These are phyloP conservation scores for Rutidosis leptorrhynchoides DNA, from an alignment of 129 eudicot genomes.

Conservation along the genomic window DNA sequence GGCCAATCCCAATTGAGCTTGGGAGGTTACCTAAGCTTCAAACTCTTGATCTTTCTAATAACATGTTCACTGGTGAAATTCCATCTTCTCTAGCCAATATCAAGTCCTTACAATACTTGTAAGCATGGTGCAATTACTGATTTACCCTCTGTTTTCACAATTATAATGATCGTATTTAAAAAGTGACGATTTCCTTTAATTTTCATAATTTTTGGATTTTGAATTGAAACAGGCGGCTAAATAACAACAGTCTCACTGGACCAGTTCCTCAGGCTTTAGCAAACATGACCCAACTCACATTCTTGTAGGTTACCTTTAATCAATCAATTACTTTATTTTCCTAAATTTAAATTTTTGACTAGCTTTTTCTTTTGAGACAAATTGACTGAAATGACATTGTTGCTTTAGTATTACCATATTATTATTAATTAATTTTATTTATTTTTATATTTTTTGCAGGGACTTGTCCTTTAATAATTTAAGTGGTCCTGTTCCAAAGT, in stretches of 20 bases:
- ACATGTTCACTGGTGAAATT: constrained; percentile 60
- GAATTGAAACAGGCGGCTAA: constrained; percentile 67
- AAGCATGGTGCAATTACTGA: constrained; percentile 31
- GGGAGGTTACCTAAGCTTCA: constrained; percentile 77
- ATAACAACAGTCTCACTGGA: constrained; percentile 81
- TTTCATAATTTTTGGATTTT: constrained; percentile 18
- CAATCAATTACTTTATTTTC: constrained; percentile 8
- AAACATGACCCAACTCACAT: constrained; percentile 84
- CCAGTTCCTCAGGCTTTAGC: constrained; percentile 74
- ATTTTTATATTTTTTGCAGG: constrained; percentile 42
- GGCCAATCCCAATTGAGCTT: constrained; percentile 73
- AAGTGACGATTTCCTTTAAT: constrained; percentile 8
- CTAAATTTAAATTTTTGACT: constrained; percentile 12
- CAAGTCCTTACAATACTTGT: constrained; percentile 67
- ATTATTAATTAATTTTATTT: constrained; percentile 14
- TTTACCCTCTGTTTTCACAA: constrained; percentile 4
- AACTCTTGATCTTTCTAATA: constrained; percentile 81
- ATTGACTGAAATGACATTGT: constrained; percentile 15
- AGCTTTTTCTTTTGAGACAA: constrained; percentile 13
- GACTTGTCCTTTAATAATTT: constrained; percentile 90
- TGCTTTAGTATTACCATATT: too few species aligned
- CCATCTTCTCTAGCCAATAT: constrained; percentile 77
- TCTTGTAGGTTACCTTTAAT: constrained; percentile 47
- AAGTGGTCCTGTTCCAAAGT: constrained; percentile 85
- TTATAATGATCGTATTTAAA: constrained; percentile 17